Percentiles rank a stretch among this genome's conserved stretches.
Evolutionary conservation across 257 asterid species (phyloP).

Genomic region (Fraxinus anomala): DNA sequence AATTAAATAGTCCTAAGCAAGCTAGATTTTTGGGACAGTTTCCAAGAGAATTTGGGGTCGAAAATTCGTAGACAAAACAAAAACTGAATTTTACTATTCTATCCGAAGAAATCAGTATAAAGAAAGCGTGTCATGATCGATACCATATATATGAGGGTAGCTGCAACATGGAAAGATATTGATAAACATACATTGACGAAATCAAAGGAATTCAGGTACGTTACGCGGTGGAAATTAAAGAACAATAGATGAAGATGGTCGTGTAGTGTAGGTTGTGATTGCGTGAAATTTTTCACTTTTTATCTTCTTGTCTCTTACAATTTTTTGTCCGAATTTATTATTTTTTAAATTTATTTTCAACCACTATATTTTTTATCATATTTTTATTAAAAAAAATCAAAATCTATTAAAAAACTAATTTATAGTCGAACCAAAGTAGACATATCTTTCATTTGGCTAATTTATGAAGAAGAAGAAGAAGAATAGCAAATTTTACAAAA

Average conservation of each 20-base stretch:
- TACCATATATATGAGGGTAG: background rate
- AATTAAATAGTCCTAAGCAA: slow-evolving; percentile 18
- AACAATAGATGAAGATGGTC: background rate
- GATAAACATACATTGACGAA: slow-evolving; percentile 31
- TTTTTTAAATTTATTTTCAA: too few species aligned
- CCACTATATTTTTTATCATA: too few species aligned
- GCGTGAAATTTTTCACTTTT: slow-evolving; percentile 8
- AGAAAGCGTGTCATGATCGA: background rate
- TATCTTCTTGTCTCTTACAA: too few species aligned
- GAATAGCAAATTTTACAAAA: too few species aligned
- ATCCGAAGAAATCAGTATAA: background rate
- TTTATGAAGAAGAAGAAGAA: too few species aligned
- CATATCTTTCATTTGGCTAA: too few species aligned
- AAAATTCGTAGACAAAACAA: background rate
- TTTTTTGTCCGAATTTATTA: too few species aligned
- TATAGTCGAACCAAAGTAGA: too few species aligned
- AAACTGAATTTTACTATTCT: background rate
- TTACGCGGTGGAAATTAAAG: slow-evolving; percentile 14
- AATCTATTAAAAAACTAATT: too few species aligned
- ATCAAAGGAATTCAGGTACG: slow-evolving; percentile 6
- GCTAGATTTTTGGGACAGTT: slow-evolving; percentile 24
- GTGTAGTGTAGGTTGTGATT: background rate
- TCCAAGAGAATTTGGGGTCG: background rate
- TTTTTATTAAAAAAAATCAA: too few species aligned
- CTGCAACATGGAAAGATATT: background rate